Base-by-base conservation (phyloP, 2,329 filamentous ascomycete genomes). In the Bisporella sp. region DNA sequence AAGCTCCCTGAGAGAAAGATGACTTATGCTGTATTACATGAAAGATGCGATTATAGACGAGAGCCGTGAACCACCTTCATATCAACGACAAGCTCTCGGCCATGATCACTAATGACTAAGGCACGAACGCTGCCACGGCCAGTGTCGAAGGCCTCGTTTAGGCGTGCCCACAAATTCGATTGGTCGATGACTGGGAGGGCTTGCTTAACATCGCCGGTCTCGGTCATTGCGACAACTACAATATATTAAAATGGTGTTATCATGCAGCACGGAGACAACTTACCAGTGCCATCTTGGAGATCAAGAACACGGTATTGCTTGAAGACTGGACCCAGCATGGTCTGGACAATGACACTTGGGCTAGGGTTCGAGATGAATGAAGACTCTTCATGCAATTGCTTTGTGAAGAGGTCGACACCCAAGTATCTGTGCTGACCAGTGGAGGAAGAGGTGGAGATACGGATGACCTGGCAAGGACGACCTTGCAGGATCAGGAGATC, bases 271-370 rank as follows among this genome's bases (percentile, higher is more conserved):
- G 3, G 31, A 35, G 28, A n/a, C 12, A 33, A 57, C 62, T 75
- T 73, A 66, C 79, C 78, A 65, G 84, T 64, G 64, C 81, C 91
- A 61, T 95, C 88, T 72, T 90, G 85, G 72, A 99, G 86, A 78
- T 99, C 93, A 57, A 99, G 86, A 69, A 99, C 92, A 68, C 93
- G 91, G 86, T 99, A 99, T 82, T 97, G 93, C 89, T 97, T 97
- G 89, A 97, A 96, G 77, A 97, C 84, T 58, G 93, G 93, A 65
- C 92, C 93, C 62, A 95, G 87, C 90, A 99, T 97, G 77, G 92
- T 97, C 86, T 99, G 93, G 66, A 99, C 92, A 58, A 97, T 84
- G 55, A 99, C 93, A 63, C 89, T 96, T 63, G 92, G 92, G 61
- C 87, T 89, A 59, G 93, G 93, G 86, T 95, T 95, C 75, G 89